Conservation (phyloP, 345 rosid species). For the Pistacia atlantica region DNA sequence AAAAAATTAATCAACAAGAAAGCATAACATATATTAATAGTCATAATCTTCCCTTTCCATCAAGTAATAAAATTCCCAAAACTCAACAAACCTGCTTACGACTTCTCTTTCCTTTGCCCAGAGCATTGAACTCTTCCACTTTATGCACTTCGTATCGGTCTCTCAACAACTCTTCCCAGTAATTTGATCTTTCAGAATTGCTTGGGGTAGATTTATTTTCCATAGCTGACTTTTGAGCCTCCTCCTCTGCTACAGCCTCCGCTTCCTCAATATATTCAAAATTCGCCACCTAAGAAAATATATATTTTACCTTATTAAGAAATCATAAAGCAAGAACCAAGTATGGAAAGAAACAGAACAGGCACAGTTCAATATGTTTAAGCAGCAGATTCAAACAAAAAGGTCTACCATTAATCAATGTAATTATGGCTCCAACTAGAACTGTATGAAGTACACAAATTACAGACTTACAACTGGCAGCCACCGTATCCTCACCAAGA, state of each 20-base stretch:
- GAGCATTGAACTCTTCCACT: slow-evolving; percentile 76
- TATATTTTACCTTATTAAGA: slow-evolving; percentile 13
- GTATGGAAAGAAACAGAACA: neutral
- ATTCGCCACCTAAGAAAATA: slow-evolving; percentile 78
- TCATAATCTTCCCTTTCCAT: neutral
- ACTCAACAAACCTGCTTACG: slow-evolving; percentile 74
- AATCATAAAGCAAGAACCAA: slow-evolving; percentile 14
- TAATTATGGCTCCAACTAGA: neutral
- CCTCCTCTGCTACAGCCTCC: slow-evolving; percentile 66
- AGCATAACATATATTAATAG: slow-evolving; percentile 5
- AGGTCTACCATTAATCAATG: neutral
- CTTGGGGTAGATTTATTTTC: slow-evolving; percentile 55
- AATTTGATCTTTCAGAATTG: slow-evolving; percentile 70
- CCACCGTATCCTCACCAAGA: slow-evolving; percentile 8
- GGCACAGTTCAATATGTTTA: neutral
- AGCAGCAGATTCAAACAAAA: neutral
- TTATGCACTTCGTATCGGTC: slow-evolving; percentile 81
- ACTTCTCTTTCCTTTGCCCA: slow-evolving; percentile 96
- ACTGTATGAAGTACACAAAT: neutral
- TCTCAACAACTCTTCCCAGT: slow-evolving; percentile 93
- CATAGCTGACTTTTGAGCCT: slow-evolving; percentile 57
- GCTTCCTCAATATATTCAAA: slow-evolving; percentile 91
- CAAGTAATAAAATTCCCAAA: slow-evolving; percentile 3
- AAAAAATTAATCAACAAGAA: neutral
- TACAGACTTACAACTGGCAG: neutral